A percentile compares a stretch with the other conserved stretches of the same genome.
Evolutionary conservation across 352 stramenopile genomes (phyloP).

Genomic region (Phytopythium aichiense): DNA sequence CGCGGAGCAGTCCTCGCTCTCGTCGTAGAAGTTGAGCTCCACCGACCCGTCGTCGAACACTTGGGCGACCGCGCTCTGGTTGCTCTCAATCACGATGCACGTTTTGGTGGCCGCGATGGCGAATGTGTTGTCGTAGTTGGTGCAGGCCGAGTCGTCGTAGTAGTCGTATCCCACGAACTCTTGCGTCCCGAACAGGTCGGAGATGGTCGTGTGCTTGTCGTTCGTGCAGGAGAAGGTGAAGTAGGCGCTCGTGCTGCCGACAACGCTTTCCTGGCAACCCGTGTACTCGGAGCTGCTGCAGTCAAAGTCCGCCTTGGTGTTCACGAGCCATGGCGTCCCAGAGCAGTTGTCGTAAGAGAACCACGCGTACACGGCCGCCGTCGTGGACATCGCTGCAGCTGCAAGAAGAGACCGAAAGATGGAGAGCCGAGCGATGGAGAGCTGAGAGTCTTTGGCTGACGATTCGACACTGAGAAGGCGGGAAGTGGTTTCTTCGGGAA

Average conservation of each 20-base stretch:
- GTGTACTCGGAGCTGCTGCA: not conserved
- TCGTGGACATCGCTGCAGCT: not conserved
- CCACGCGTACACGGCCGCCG: not conserved
- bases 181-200: not conserved
- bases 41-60: not conserved
- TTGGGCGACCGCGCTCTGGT: not conserved
- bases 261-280: not conserved
- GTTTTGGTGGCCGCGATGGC: not conserved
- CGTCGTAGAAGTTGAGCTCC: slow-evolving; percentile 3
- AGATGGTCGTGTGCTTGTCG: not conserved
- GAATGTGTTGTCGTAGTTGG: slow-evolving; percentile 4
- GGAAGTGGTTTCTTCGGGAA: too few species aligned
- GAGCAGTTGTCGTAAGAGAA: not conserved
- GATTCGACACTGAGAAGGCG: too few species aligned
- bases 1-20: not conserved
- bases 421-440: too few species aligned
- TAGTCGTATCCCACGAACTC: slow-evolving; percentile 3
- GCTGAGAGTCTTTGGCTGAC: too few species aligned
- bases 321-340: not conserved
- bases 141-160: slow-evolving; percentile 1
- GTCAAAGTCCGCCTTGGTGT: slow-evolving; percentile 2
- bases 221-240: not conserved
- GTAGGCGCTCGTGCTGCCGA: not conserved
- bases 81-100: not conserved
- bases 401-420: not conserved